Conservation (phyloP, 1,284 basidiomycete genomes). For the Pterula multifida region DNA sequence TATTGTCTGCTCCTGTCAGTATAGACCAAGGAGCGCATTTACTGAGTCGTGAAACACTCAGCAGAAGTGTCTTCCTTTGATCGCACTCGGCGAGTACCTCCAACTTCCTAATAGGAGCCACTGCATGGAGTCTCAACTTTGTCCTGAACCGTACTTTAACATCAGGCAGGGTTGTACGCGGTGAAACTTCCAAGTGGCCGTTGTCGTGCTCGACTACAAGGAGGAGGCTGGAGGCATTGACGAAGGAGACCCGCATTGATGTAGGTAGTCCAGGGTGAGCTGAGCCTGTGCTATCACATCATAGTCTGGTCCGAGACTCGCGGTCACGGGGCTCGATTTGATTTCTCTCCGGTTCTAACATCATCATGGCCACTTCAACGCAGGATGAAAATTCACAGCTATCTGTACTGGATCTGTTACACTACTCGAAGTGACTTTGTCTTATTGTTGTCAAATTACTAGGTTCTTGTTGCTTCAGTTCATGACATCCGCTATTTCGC, state of each 20-base stretch:
- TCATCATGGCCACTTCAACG: neutral
- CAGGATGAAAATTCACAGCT: neutral
- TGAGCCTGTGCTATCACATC: neutral
- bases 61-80: too few relatives aligned
- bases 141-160: neutral
- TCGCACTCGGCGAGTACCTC: too few relatives aligned
- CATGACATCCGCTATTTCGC: slow-evolving; percentile 72
- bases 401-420: neutral
- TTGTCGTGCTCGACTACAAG: neutral
- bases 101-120: neutral
- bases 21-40: neutral
- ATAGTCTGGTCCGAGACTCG: neutral
- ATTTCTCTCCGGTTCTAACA: neutral
- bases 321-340: neutral
- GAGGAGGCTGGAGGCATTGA: neutral
- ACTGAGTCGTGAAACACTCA: neutral
- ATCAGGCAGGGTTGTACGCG: neutral
- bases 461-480: slow-evolving; percentile 70
- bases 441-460: too few relatives aligned
- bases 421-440: too few relatives aligned
- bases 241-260: neutral
- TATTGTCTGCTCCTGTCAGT: neutral
- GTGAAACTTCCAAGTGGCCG: neutral
- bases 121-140: neutral
- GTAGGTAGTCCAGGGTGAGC: neutral